Evolutionary conservation across 1,139 yeast genomes (phyloP).

Genomic region (Candida sanyaensis): DNA sequence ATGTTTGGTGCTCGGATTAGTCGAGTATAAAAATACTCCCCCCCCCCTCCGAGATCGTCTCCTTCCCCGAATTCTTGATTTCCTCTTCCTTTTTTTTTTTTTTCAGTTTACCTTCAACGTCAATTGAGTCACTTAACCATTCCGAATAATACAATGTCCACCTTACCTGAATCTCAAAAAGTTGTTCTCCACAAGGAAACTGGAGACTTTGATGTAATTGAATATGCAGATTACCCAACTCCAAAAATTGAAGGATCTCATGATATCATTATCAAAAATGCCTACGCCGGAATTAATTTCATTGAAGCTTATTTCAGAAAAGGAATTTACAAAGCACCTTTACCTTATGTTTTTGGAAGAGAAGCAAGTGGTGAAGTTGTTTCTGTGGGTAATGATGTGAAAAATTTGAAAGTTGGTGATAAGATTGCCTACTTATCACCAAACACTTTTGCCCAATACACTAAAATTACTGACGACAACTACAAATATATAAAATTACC

Average conservation of each 20-base stretch:
- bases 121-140: background rate
- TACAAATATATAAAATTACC: conserved; percentile 50
- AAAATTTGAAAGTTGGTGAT: conserved; percentile 66
- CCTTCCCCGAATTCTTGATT: background rate
- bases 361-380: conserved; percentile 82
- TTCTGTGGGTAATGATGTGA: conserved; percentile 63
- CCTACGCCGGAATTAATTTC: conserved; percentile 77
- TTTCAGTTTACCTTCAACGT: background rate
- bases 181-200: conserved; percentile 55
- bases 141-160: conserved; percentile 12
- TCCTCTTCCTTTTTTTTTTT: background rate
- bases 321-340: conserved; percentile 57
- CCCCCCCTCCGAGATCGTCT: background rate
- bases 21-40: background rate
- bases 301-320: conserved; percentile 81
- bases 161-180: conserved; percentile 59
- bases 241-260: conserved; percentile 53
- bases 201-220: conserved; percentile 47
- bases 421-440: conserved; percentile 58
- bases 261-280: conserved; percentile 70
- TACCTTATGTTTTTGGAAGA: conserved; percentile 74
- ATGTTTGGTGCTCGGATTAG: background rate
- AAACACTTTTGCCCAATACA: conserved; percentile 71
- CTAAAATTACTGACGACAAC: conserved; percentile 41
- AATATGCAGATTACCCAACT: conserved; percentile 53